phyloP scores from a whole-genome alignment of 768 basidiomycete species.

The Lanmaoa rubissima region DNA sequence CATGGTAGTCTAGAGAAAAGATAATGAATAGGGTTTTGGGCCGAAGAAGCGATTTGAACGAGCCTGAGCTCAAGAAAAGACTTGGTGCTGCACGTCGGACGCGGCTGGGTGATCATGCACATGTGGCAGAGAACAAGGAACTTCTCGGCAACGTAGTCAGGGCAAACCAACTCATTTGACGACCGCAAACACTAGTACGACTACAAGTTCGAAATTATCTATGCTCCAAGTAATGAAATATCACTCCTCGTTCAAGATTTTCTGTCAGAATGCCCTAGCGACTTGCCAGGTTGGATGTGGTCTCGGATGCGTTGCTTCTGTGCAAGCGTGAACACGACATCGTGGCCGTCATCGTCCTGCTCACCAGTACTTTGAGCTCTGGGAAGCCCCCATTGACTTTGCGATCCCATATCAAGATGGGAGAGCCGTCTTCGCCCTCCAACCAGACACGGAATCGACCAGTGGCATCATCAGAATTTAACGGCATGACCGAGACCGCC shows the following conservation, averaged over 20 bases:
- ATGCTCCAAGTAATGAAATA: background rate
- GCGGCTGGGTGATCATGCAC: conserved; percentile 8
- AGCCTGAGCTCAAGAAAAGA: conserved; percentile 24
- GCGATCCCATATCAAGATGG: conserved; percentile 79
- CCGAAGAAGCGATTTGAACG: conserved; percentile 14
- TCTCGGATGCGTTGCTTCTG: conserved; percentile 92
- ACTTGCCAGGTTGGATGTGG: conserved; percentile 73
- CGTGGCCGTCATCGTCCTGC: conserved; percentile 24
- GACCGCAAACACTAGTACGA: background rate
- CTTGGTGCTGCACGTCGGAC: conserved; percentile 11
- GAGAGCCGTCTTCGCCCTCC: conserved; percentile 33
- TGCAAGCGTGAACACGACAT: conserved; percentile 3
- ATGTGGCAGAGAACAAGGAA: conserved; percentile 18
- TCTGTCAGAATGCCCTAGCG: conserved; percentile 87
- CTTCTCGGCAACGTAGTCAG: conserved; percentile 2
- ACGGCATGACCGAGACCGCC: conserved; percentile 69
- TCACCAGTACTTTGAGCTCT: conserved; percentile 79
- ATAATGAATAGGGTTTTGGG: conserved; percentile 10
- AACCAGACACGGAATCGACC: conserved; percentile 94
- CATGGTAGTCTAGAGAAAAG: conserved; percentile 40
- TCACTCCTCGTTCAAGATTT: conserved; percentile 25
- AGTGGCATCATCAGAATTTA: conserved; percentile 76
- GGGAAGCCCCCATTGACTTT: conserved; percentile 92
- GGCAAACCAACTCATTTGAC: background rate
- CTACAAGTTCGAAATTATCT: conserved; percentile 4